Conservation (phyloP, 768 basidiomycete genomes). For the Suillus brevipes region DNA sequence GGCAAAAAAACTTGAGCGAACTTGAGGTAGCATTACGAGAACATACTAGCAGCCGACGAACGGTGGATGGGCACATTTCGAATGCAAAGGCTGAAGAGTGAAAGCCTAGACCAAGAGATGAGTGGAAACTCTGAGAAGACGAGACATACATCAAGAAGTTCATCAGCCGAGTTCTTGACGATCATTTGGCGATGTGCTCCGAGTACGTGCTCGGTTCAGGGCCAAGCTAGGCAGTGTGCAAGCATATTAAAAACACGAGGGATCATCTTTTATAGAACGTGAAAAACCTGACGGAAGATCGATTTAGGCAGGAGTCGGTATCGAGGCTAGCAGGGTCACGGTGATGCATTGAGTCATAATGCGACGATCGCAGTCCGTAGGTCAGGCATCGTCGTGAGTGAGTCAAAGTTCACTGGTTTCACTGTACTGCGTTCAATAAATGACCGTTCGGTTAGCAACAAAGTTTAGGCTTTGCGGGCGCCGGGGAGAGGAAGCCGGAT, state of each 20-base stretch:
- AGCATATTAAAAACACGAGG: slow-evolving; percentile 4
- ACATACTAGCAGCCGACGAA: background rate
- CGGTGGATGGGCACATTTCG: background rate
- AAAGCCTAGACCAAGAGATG: background rate
- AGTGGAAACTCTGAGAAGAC: background rate
- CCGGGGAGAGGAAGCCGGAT: background rate
- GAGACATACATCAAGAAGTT: background rate
- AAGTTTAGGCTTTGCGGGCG: background rate
- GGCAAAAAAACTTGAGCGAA: background rate
- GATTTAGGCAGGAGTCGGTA: background rate
- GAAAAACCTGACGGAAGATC: background rate
- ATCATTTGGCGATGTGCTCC: background rate
- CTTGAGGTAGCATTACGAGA: background rate
- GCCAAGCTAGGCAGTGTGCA: background rate
- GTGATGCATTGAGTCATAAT: background rate
- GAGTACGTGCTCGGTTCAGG: background rate
- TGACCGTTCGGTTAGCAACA: background rate
- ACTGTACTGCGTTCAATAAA: background rate
- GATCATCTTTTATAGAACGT: background rate
- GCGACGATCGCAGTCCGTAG: background rate
- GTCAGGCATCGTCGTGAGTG: background rate
- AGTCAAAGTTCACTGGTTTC: background rate
- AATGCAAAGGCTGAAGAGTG: background rate
- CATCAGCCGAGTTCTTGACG: background rate
- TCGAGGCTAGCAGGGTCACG: background rate